phyloP scores from a whole-genome alignment of 2,329 filamentous ascomycete genomes.

The Teratosphaeriaceae sp. region DNA sequence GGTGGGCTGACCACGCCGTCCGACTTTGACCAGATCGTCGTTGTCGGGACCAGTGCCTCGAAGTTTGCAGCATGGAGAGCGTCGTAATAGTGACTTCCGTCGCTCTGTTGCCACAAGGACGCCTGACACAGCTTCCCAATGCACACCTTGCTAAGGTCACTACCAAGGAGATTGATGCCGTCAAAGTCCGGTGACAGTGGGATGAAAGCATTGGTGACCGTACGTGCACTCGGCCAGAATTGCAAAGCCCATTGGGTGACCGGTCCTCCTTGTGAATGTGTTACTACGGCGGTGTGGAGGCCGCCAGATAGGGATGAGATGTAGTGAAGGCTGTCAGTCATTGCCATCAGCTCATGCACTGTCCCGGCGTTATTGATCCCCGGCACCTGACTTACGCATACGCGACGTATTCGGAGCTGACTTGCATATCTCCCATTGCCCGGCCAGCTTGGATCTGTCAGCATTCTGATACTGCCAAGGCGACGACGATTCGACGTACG shows the following conservation, averaged over 20 bases:
- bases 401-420: conserved; percentile 26
- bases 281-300: conserved; percentile 20
- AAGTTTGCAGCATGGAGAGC: conserved; percentile 21
- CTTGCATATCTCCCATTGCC: conserved; percentile 28
- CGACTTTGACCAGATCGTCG: conserved; percentile 22
- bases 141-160: conserved; percentile 18
- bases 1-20: conserved; percentile 24
- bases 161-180: conserved; percentile 21
- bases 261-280: conserved; percentile 25
- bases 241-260: conserved; percentile 27
- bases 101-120: conserved; percentile 24
- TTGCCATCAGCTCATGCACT: too few species aligned
- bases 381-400: conserved; percentile 13
- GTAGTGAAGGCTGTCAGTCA: conserved; percentile 24
- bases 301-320: conserved; percentile 21
- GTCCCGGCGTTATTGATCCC: too few species aligned
- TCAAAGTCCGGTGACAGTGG: conserved; percentile 24
- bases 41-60: conserved; percentile 22
- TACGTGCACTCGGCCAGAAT: conserved; percentile 25
- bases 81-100: conserved; percentile 23
- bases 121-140: conserved; percentile 22
- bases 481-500: too few species aligned
- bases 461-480: too few species aligned
- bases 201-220: conserved; percentile 20
- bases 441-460: too few species aligned